phyloP scores from a whole-genome alignment of 805 yeast species.

The Candida maesae region DNA sequence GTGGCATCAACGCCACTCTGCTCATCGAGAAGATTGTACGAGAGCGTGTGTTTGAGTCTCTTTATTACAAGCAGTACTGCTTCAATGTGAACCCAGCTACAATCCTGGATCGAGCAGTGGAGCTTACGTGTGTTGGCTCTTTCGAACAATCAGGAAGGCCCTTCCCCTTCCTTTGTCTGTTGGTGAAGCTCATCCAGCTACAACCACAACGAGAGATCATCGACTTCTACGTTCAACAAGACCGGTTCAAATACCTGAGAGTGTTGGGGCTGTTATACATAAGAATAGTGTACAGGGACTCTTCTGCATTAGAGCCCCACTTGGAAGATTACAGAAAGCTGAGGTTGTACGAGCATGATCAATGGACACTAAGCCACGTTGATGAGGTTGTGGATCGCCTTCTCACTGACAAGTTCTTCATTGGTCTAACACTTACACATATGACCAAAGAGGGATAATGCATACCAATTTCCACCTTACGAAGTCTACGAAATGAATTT shows the following conservation, averaged over 20 bases:
- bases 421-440: conserved; percentile 73
- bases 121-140: conserved; percentile 52
- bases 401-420: conserved; percentile 51
- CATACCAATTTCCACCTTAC: not conserved
- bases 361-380: conserved; percentile 46
- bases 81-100: conserved; percentile 46
- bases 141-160: conserved; percentile 56
- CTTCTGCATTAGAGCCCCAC: conserved; percentile 45
- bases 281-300: conserved; percentile 34
- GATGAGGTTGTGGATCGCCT: conserved; percentile 75
- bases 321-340: conserved; percentile 68
- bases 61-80: conserved; percentile 57
- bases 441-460: conserved; percentile 27
- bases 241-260: conserved; percentile 72
- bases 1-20: conserved; percentile 45
- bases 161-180: conserved; percentile 68
- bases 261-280: conserved; percentile 66
- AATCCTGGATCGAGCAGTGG: conserved; percentile 45
- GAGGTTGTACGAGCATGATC: conserved; percentile 39
- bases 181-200: conserved; percentile 73
- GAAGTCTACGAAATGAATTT: not conserved
- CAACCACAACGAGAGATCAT: conserved; percentile 62
- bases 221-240: conserved; percentile 50
- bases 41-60: conserved; percentile 51
- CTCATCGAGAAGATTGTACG: conserved; percentile 55